Evolutionary conservation across 495 filamentous ascomycete genomes (phyloP).

Genomic region (Aspergillus sclerotiicarbonarius): DNA sequence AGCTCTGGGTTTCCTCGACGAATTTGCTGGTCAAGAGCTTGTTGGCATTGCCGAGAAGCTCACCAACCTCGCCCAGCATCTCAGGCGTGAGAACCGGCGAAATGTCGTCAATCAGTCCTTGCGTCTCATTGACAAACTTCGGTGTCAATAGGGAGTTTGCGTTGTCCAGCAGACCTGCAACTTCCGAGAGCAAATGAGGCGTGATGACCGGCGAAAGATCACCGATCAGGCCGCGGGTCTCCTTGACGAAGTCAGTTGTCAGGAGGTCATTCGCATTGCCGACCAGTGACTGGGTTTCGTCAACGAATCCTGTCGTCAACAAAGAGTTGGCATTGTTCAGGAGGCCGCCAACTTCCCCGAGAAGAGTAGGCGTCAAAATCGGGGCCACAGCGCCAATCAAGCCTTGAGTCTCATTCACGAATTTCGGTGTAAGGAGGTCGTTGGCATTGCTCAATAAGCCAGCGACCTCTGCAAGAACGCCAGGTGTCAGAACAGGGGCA

Average conservation of each 20-base stretch:
- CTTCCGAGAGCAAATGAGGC: slow-evolving; percentile 22
- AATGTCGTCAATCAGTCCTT: slow-evolving; percentile 39
- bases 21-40: slow-evolving; percentile 38
- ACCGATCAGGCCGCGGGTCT: slow-evolving; percentile 37
- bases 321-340: slow-evolving; percentile 39
- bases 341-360: slow-evolving; percentile 38
- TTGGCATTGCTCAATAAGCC: slow-evolving; percentile 43
- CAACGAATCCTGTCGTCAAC: slow-evolving; percentile 27
- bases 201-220: slow-evolving; percentile 36
- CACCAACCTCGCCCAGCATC: slow-evolving; percentile 30
- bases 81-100: slow-evolving; percentile 37
- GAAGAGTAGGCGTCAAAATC: slow-evolving; percentile 33
- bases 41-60: slow-evolving; percentile 37
- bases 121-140: slow-evolving; percentile 43
- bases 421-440: slow-evolving; percentile 36
- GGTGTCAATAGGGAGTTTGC: slow-evolving; percentile 39
- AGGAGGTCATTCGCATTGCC: slow-evolving; percentile 38
- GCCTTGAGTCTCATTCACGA: slow-evolving; percentile 38
- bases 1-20: slow-evolving; percentile 33
- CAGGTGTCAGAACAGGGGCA: slow-evolving; percentile 33
- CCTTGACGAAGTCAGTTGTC: slow-evolving; percentile 41
- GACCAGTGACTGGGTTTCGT: slow-evolving; percentile 35
- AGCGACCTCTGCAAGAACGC: slow-evolving; percentile 38
- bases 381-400: slow-evolving; percentile 23
- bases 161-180: slow-evolving; percentile 34